Conservation (phyloP, 164 flowering plant genomes). For the Vitis rupestris region DNA sequence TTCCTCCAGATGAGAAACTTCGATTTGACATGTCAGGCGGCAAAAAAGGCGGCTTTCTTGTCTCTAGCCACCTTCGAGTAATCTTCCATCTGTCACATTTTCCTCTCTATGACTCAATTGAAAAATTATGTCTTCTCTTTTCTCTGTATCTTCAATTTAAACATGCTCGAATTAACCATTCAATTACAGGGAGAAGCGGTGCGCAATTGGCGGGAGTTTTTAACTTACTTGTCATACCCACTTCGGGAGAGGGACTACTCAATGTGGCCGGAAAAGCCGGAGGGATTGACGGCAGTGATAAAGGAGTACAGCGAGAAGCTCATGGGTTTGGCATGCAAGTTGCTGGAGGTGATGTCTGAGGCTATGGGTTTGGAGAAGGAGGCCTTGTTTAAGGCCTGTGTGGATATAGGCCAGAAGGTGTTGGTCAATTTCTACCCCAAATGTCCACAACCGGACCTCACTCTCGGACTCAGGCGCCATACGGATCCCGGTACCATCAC, state of each 20-base stretch:
- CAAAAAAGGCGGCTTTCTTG: slow-evolving; percentile 82
- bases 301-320: slow-evolving; percentile 63
- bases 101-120: too few species aligned
- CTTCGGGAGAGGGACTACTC: slow-evolving; percentile 60
- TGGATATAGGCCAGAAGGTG: slow-evolving; percentile 85
- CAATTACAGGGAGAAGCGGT: slow-evolving; percentile 72
- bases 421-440: slow-evolving; percentile 78
- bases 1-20: slow-evolving; percentile 78
- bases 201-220: slow-evolving; percentile 81
- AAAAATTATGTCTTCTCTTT: too few species aligned
- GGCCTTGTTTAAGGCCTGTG: slow-evolving; percentile 76
- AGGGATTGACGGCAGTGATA: slow-evolving; percentile 61
- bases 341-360: slow-evolving; percentile 72
- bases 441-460: slow-evolving; percentile 85
- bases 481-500: slow-evolving; percentile 93
- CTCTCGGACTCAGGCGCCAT: slow-evolving; percentile 87
- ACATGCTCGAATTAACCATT: neutral
- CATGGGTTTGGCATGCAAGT: slow-evolving; percentile 76
- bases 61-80: slow-evolving; percentile 83
- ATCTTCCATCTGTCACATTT: too few species aligned
- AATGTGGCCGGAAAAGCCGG: slow-evolving; percentile 87
- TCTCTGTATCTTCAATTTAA: neutral
- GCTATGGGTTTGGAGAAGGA: slow-evolving; percentile 79
- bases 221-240: slow-evolving; percentile 85
- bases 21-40: slow-evolving; percentile 80